Percentiles rank a stretch among this genome's conserved stretches.
Conservation (phyloP, 495 filamentous ascomycete genomes). For the Hypoxylon lenormandii region DNA sequence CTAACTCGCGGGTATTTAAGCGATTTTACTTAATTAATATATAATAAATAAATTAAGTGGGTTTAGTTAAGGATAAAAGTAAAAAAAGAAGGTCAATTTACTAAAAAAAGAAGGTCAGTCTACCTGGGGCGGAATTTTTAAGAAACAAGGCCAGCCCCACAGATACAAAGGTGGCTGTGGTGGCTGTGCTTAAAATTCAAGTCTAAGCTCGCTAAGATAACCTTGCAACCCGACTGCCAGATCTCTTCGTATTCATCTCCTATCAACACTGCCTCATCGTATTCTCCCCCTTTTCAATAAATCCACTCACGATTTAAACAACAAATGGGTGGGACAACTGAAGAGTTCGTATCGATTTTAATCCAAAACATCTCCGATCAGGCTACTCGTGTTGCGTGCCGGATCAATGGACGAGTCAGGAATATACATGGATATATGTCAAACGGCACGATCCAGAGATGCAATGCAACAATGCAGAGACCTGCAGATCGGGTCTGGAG, state of each 20-base stretch:
- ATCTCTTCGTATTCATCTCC: constrained; percentile 18
- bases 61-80: too few relatives aligned
- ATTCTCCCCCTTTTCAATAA: not conserved
- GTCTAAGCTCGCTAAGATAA: too few relatives aligned
- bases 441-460: constrained; percentile 17
- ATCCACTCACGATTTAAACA: not conserved
- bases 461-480: not conserved
- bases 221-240: not conserved
- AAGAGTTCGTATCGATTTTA: constrained; percentile 9
- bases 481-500: constrained; percentile 28
- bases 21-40: too few relatives aligned
- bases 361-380: not conserved
- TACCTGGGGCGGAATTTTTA: too few relatives aligned
- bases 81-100: too few relatives aligned
- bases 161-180: too few relatives aligned
- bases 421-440: constrained; percentile 1
- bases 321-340: not conserved
- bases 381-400: constrained; percentile 14
- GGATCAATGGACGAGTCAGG: constrained; percentile 21
- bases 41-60: too few relatives aligned
- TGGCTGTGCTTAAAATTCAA: too few relatives aligned
- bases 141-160: too few relatives aligned
- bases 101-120: too few relatives aligned
- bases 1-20: too few relatives aligned
- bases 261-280: constrained; percentile 22